Base-by-base conservation (phyloP, 805 yeast genomes). In the Candida chilensis region DNA sequence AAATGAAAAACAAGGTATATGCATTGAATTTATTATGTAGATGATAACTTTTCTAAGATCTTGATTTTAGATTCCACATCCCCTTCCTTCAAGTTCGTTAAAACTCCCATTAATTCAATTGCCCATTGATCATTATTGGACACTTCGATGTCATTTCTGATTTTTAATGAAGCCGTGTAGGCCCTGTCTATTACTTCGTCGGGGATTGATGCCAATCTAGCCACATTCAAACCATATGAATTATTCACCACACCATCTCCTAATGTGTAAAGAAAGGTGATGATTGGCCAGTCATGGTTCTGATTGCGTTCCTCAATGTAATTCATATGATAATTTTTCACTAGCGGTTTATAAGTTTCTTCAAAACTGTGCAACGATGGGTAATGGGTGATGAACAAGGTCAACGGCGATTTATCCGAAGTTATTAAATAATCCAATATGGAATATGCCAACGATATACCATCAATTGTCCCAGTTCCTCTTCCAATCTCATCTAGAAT, bases 151-250 rank as follows among this genome's bases (percentile, higher is more conserved):
- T 32, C 36, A 3, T 20, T 19, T 34, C 52, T 48, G 13, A 39
- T 36, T 24, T 44, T 32, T 3, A 22, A 27, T 8, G 76, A 60
- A 12, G 58, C 46, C 13, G 32, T 29, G 28, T 40, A 53, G 0
- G 85, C 85, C 3, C 47, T 41, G 1, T 54, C 48, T 4, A 77
- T 58, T 5, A 79, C 56, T 2, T 43, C 46, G 3, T 42, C 44
- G 1, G 78, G 73, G 2, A 87, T 52, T 0, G 73, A 72, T 0
- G 95, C 92, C 34, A 86, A 44, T 35, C 73, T 67, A 1, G 95
- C 96, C 22, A 85, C 94, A 45, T 87, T 84, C 20, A 88, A 58
- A 1, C 96, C 96, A 50, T 79, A 86, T 32, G 88, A 82, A 32
- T 77, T 68, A 25, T 70, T 51, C 14, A 59, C 54, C 7, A 57